Conservation (phyloP, 495 filamentous ascomycete genomes). For the Talaromyces liani region DNA sequence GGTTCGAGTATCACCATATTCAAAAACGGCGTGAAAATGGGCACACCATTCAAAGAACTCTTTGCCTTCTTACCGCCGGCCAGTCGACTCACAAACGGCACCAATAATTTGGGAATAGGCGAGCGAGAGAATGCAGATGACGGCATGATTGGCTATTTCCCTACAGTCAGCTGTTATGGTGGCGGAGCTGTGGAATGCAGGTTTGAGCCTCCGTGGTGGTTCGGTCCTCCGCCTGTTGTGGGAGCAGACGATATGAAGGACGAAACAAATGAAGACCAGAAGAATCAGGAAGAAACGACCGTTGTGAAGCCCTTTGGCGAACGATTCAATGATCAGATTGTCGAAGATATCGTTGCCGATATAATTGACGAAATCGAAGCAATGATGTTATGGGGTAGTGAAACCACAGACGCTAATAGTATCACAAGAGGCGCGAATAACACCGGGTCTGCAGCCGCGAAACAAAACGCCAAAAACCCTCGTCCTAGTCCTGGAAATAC, state of each 20-base stretch:
- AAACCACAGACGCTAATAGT: slow-evolving; percentile 25
- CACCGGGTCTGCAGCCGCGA: slow-evolving; percentile 10
- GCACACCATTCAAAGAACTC: slow-evolving; percentile 81
- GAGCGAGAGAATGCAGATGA: slow-evolving; percentile 82
- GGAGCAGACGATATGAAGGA: slow-evolving; percentile 18
- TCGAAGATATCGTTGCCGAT: slow-evolving; percentile 88
- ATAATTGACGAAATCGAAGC: slow-evolving; percentile 83
- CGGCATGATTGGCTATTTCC: slow-evolving; percentile 90
- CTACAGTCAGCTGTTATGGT: slow-evolving; percentile 83
- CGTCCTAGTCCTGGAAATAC: not conserved
- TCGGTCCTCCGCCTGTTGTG: slow-evolving; percentile 50
- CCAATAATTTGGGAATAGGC: slow-evolving; percentile 62
- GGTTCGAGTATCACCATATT: slow-evolving; percentile 80
- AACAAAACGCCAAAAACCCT: not conserved
- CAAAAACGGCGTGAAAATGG: slow-evolving; percentile 83
- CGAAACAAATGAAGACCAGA: not conserved
- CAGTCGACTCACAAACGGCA: slow-evolving; percentile 51
- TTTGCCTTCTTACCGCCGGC: slow-evolving; percentile 90
- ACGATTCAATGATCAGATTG: slow-evolving; percentile 88
- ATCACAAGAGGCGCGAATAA: slow-evolving; percentile 24
- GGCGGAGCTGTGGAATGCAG: slow-evolving; percentile 88
- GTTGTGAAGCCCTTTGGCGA: slow-evolving; percentile 57
- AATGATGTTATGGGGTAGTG: slow-evolving; percentile 40
- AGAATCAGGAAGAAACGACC: slow-evolving; percentile 13
- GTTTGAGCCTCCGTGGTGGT: slow-evolving; percentile 88